Base-by-base conservation (phyloP, 2,329 filamentous ascomycete genomes). In the Immersiporthe knoxdaviesiana region DNA sequence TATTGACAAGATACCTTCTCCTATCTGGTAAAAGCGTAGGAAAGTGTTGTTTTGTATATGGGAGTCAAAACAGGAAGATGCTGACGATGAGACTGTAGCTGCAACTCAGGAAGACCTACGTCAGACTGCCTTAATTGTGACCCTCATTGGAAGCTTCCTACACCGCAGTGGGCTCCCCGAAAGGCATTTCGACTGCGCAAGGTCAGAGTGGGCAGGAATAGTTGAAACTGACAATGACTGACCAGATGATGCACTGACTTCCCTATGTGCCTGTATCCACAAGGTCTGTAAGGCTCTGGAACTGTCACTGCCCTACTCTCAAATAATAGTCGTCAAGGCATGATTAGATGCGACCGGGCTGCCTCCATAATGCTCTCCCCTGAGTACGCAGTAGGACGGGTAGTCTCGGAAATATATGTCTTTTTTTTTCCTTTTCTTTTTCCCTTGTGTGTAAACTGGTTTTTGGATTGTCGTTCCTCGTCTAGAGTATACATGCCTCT, bases 401-500 rank as follows among this genome's bases (percentile, higher is more conserved):
- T 32, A 30, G 5, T 30, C 4, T 30, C 12, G 27, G 27, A 24
- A 16, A 32, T 47, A n/a, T 47, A 47, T 47, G 10, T 47, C 18
- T 47, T 1, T n/a, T n/a, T 47, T 44, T 47, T 47, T 21, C 10
- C 7, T 47, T 4, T 47, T 10, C 21, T 16, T 47, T 47, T 8
- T 47, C 21, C 16, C 8, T 27, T 21, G 12, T 16, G 39, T 21
- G 39, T 35, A 27, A n/a, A 18, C 50, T 59, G 27, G 14, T 58
- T 18, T 61, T 63, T 47, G 24, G 24, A 32, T 35, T 62, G 18
- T 35, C 56, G 18, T 47, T 59, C 37, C 63, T 50, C 39, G 58
- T 68, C 63, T 66, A 68, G 56, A 58, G 67, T 66, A 37, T 66
- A 37, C 60, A 61, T 39, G 61, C 63, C 30, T 56, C 52, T 65